These are phyloP conservation scores for Nannizziopsis arthrosporioides DNA, from an alignment of 2,329 filamentous ascomycete genomes.

Conservation along the genomic window DNA sequence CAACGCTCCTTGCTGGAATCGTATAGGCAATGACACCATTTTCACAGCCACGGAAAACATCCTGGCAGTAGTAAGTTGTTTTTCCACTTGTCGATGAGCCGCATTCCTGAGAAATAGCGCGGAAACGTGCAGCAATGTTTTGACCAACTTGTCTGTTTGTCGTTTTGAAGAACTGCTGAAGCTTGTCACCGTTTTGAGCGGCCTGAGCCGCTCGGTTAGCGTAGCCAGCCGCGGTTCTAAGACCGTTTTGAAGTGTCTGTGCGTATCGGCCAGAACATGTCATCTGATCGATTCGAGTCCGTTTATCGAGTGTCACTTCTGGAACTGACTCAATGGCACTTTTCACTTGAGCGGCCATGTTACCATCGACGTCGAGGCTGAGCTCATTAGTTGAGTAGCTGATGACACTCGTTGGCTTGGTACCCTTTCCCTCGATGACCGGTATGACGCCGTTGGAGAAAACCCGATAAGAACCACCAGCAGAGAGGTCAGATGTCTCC, in stretches of 20 bases:
- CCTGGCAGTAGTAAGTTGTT: constrained; percentile 1
- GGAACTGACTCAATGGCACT: constrained; percentile 30
- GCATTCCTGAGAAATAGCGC: not conserved
- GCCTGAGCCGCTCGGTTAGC: constrained; percentile 43
- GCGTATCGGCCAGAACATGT: constrained; percentile 29
- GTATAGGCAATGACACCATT: constrained; percentile 1
- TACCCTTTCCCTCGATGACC: constrained; percentile 43
- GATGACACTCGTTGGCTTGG: constrained; percentile 44
- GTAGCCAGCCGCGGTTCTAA: constrained; percentile 42
- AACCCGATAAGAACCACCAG: constrained; percentile 45
- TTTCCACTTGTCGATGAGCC: not conserved
- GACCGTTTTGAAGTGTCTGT: constrained; percentile 39
- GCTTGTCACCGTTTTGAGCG: constrained; percentile 27
- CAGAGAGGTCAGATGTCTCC: constrained; percentile 30
- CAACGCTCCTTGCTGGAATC: not conserved
- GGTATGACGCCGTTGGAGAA: constrained; percentile 46
- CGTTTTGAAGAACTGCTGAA: constrained; percentile 4
- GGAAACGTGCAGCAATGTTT: not conserved
- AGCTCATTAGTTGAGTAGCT: constrained; percentile 51
- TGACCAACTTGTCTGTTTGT: not conserved
- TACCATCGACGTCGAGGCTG: constrained; percentile 47
- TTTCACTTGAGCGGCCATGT: constrained; percentile 41
- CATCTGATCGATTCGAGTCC: constrained; percentile 18
- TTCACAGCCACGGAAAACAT: not conserved
- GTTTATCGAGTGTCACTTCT: constrained; percentile 6